Evolutionary conservation across 2,329 filamentous ascomycete genomes (phyloP), one percentile per base, ranked within the genome.

Genomic region (Zasmidium angulare): DNA sequence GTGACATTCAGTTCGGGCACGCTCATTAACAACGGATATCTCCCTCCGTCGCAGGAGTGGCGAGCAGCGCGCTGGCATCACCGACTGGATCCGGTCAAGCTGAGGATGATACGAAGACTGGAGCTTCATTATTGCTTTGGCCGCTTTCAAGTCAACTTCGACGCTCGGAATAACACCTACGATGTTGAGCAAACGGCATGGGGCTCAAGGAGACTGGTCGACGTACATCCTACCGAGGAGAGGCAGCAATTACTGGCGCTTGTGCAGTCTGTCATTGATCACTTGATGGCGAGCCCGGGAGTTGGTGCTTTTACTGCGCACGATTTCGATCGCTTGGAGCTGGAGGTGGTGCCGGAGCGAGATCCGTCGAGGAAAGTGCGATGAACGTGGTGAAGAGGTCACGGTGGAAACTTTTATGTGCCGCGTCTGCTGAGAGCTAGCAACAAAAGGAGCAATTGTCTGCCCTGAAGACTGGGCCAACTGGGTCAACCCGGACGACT

Each of bases 101-200:
- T 56, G 29, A 11, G 43, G 29, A 56, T 56, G 54, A 56, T 56
- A 24, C 54, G 54, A 6, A 56, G 47, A 20, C 29, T 56, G 46
- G 47, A 56, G 29, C 31, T 56, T n/a, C 22, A 50, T 23, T 56
- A 56, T 36, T 56, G 54, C 47, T 56, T 56, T 10, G 46, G 54
- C 19, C 36, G 47, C 10, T 50, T 56, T 21, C 23, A 56, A 20
- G 24, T 50, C 46, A 46, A 50, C 10, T 50, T 56, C 20, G 54
- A 56, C 19, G 46, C 46, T 4, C 36, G 54, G 19, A 46, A 21
- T 10, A 56, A 50, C 29, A 22, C 11, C 6, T 56, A 56, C 22
- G 46, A 20, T 20, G 54, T 50, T 11, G 29, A 36, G 29, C 54
- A 56, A 29, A 50, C 46, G 23, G 54, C 46, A 17, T 50, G 54